These are phyloP conservation scores for Pythium inflatum DNA, from an alignment of 352 stramenopile species.

Conservation along the genomic window DNA sequence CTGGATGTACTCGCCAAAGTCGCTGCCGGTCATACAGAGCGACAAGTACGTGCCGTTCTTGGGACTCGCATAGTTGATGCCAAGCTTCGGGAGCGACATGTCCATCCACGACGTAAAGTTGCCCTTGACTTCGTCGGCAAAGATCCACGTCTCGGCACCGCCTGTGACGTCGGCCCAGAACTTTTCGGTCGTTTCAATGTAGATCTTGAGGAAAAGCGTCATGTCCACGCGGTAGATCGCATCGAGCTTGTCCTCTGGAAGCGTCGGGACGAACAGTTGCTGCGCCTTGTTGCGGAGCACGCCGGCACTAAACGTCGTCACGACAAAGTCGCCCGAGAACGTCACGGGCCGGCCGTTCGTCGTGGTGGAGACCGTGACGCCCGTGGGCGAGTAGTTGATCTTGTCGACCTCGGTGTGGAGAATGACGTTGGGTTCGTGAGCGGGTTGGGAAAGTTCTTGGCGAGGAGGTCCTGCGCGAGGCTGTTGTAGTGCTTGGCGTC, in stretches of 20 bases:
- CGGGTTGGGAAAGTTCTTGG: conserved; percentile 10
- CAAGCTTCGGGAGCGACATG: conserved; percentile 1
- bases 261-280: background rate
- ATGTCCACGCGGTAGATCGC: conserved; percentile 6
- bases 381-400: background rate
- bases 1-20: background rate
- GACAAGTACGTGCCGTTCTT: conserved; percentile 1
- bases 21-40: background rate
- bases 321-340: conserved; percentile 1
- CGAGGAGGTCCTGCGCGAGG: background rate
- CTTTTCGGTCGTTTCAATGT: background rate
- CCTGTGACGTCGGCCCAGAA: conserved; percentile 8
- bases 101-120: conserved; percentile 3
- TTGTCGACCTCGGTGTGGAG: conserved; percentile 8
- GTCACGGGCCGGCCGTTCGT: background rate
- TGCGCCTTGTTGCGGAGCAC: conserved; percentile 7
- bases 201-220: conserved; percentile 10
- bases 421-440: background rate
- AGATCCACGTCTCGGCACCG: background rate
- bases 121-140: background rate
- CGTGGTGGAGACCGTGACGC: background rate
- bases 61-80: background rate
- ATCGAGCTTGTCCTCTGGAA: conserved; percentile 9
- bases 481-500: conserved; percentile 1
- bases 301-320: conserved; percentile 9